Base-by-base conservation (phyloP, 768 basidiomycete species). In the Leucocoprinus sp. region DNA sequence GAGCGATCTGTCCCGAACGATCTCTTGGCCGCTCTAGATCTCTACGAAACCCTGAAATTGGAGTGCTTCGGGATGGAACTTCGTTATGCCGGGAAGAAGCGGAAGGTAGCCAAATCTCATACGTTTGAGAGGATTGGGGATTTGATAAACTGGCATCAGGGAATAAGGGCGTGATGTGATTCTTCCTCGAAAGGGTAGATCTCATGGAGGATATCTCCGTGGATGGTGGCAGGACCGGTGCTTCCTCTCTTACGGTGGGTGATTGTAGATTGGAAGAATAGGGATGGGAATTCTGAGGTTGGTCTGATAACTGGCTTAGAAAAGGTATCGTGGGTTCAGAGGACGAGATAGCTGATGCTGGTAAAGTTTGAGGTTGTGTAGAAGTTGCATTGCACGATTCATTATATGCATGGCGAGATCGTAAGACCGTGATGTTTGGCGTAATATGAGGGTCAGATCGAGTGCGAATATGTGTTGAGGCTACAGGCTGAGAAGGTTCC, bases 11-110 rank as follows among this genome's bases (percentile, higher is more conserved):
- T n/a, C 40, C 40, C 21, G 31, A 17, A 18, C 53, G 53, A 18
- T 52, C 54, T 17, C 48, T 41, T 4, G 54, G 54, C 36, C 48
- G 41, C 18, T 47, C 52, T 39, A 50, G 43, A 6, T 53, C 24
- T 41, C 50, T 44, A 23, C 52, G 42, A 37, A 21, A 15, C 15
- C 52, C 47, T 43, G 35, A 43, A 22, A 45, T 23, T 36, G 17
- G 39, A 28, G 19, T 28, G 24, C 39, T 15, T 35, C 46, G 46
- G 27, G 33, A 21, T 4, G 24, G 40, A 4, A 14, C 11, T 23
- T 36, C 39, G 9, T 34, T 26, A 7, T 28, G 12, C 17, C 17
- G 35, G 19, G 39, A 23, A 35, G 46, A 48, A 18, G 29, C 17
- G 17, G 46, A 24, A 36, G 46, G 46, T 35, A 48, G 26, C 46